Base-by-base conservation (phyloP, 495 filamentous ascomycete species). In the Glonium stellatum region DNA sequence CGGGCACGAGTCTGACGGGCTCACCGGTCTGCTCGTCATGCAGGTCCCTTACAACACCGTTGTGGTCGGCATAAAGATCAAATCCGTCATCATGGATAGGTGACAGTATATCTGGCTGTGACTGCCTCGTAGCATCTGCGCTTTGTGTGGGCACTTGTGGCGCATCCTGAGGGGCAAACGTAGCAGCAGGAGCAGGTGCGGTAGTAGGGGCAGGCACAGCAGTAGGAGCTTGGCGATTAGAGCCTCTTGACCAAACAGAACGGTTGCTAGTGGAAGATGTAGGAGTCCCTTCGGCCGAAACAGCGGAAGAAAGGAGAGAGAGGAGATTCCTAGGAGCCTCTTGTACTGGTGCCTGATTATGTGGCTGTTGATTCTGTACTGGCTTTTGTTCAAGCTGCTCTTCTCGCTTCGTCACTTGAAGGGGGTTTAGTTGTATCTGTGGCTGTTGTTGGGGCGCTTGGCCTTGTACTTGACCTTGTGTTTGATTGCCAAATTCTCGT, bases 31-130 rank as follows among this genome's bases (percentile, higher is more conserved):
- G 47, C 49, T 67, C 61, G 39, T 64, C 60, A 12, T 58, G 56
- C 10, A 63, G 36, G 42, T 55, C 65, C 42, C 61, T 63, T 5
- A 67, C 65, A 19, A 67, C 56, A 39, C 65, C 65, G 42, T 67
- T 67, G 18, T 63, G 61, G 36, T 67, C 65, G 35, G 65, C 65
- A 48, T 67, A 67, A 19, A 67, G 65, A 46, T 67, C 65, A 41
- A 50, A 67, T 1, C 58, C 61, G 50, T 61, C 58, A 23, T 59
- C 39, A 25, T 22, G 36, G 49, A 23, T 21, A 12, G 37, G 22
- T 10, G 13, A 54, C 23, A 42, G 49, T 10, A 39, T 15, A 22
- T 35, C 22, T 11, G n/a, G 19, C 44, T 62, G 19, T 31, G 46
- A 1, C 41, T 31, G 8, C 21, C 15, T 22, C 37, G 57, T 8